Percentiles rank a stretch among this genome's conserved stretches.
Evolutionary conservation across 2,329 filamentous ascomycete genomes (phyloP).

Genomic region (Didymella segeticola): DNA sequence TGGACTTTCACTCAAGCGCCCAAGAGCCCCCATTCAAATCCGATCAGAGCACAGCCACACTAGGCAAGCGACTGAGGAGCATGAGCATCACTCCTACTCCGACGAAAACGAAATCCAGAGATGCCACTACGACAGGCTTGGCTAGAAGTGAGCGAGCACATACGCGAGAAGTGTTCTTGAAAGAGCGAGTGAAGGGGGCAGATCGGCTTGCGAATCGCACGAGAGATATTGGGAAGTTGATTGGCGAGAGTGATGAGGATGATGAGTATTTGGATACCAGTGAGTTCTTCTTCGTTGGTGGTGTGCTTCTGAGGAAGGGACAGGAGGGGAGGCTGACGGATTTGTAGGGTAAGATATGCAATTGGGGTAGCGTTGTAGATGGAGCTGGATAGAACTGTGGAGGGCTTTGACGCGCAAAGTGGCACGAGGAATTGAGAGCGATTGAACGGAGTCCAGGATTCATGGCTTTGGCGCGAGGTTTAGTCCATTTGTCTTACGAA

Average conservation of each 20-base stretch:
- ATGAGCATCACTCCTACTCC: conserved; percentile 23
- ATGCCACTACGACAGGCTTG: no score
- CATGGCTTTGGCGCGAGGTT: no score
- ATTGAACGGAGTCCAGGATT: no score
- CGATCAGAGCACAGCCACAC: background rate
- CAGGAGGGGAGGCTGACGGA: conserved; percentile 6
- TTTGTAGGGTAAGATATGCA: no score
- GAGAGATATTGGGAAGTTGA: background rate
- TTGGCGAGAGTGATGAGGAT: conserved; percentile 2
- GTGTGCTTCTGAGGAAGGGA: conserved; percentile 8
- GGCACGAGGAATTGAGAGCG: no score
- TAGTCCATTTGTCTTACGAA: no score
- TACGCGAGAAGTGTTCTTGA: background rate
- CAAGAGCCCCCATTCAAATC: background rate
- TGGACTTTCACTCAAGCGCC: background rate
- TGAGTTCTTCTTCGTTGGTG: conserved; percentile 16
- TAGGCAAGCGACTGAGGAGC: background rate
- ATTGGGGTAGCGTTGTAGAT: no score
- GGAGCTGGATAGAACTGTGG: no score
- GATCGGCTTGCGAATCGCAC: background rate
- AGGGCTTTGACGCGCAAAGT: no score
- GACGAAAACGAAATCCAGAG: conserved; percentile 22
- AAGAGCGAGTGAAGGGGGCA: background rate
- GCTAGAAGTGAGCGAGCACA: background rate
- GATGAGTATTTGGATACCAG: conserved; percentile 16